These are phyloP conservation scores for Cordyceps javanica DNA, from an alignment of 2,329 filamentous ascomycete species.

Conservation along the genomic window DNA sequence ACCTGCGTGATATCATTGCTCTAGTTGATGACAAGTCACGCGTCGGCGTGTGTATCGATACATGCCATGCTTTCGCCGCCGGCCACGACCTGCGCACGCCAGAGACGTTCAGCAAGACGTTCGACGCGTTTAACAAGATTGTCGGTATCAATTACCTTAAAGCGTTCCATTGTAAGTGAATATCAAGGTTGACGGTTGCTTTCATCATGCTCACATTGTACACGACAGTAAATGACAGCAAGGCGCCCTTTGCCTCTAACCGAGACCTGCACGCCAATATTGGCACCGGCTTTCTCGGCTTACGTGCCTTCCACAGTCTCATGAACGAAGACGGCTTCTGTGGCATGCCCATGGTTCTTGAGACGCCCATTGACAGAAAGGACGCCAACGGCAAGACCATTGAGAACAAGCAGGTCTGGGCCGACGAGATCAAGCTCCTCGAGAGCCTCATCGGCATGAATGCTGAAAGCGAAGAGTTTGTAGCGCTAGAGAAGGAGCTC, in stretches of 20 bases:
- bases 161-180: slow-evolving; percentile 60
- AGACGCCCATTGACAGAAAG: slow-evolving; percentile 83
- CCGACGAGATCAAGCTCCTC: slow-evolving; percentile 87
- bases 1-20: slow-evolving; percentile 78
- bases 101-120: slow-evolving; percentile 63
- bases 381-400: slow-evolving; percentile 58
- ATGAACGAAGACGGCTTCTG: slow-evolving; percentile 77
- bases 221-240: slow-evolving; percentile 78
- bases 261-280: slow-evolving; percentile 95
- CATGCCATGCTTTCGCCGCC: slow-evolving; percentile 91
- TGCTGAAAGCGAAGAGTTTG: slow-evolving; percentile 66
- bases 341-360: slow-evolving; percentile 82
- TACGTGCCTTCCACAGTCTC: slow-evolving; percentile 84
- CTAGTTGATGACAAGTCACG: slow-evolving; percentile 73
- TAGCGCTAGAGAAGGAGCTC: slow-evolving; percentile 56
- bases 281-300: slow-evolving; percentile 85
- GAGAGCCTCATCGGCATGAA: slow-evolving; percentile 86
- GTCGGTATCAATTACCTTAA: slow-evolving; percentile 76
- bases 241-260: slow-evolving; percentile 75
- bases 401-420: slow-evolving; percentile 83
- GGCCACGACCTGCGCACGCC: slow-evolving; percentile 84
- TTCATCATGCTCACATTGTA: not conserved
- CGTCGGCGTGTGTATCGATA: slow-evolving; percentile 92
- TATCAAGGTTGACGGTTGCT: not conserved
- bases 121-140: slow-evolving; percentile 67